Percentiles rank a stretch among this genome's conserved stretches.
Conservation (phyloP, 495 filamentous ascomycete genomes). For the Penicillium manginii region DNA sequence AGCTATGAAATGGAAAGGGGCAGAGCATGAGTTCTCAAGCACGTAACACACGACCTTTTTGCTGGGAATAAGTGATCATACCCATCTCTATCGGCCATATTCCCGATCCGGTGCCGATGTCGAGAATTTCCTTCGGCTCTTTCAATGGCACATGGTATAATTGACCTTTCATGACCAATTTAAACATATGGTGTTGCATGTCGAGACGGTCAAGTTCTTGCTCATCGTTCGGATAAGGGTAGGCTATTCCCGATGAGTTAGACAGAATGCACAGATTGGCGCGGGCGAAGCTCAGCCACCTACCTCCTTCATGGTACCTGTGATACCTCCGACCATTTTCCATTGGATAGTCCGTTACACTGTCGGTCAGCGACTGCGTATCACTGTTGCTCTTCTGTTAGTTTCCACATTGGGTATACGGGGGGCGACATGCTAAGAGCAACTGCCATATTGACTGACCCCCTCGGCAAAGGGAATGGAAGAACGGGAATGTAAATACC, state of each 20-base stretch:
- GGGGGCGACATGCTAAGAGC: not conserved
- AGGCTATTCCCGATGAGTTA: slow-evolving; percentile 34
- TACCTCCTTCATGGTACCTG: slow-evolving; percentile 59
- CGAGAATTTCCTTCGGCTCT: slow-evolving; percentile 62
- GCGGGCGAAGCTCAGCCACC: slow-evolving; percentile 18
- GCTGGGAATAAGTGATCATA: slow-evolving; percentile 27
- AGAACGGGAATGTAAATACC: slow-evolving; percentile 18
- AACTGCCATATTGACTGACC: not conserved
- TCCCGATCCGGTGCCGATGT: slow-evolving; percentile 71
- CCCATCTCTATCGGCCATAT: slow-evolving; percentile 73
- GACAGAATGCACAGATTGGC: not conserved
- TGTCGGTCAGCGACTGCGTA: slow-evolving; percentile 54
- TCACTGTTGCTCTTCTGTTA: slow-evolving; percentile 36
- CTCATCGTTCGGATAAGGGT: slow-evolving; percentile 62
- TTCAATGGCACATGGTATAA: slow-evolving; percentile 62
- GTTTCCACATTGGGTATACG: slow-evolving; percentile 5
- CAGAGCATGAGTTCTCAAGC: slow-evolving; percentile 6
- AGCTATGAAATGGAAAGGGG: slow-evolving; percentile 29
- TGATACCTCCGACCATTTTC: slow-evolving; percentile 63
- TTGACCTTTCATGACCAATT: slow-evolving; percentile 52
- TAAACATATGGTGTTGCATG: slow-evolving; percentile 64
- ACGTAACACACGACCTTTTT: slow-evolving; percentile 27
- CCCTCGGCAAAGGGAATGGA: not conserved
- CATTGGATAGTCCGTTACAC: slow-evolving; percentile 54
- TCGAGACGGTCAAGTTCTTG: slow-evolving; percentile 59